Evolutionary conservation across 1,139 yeast species (phyloP).

Genomic region (Debaryomyces nepalensis): DNA sequence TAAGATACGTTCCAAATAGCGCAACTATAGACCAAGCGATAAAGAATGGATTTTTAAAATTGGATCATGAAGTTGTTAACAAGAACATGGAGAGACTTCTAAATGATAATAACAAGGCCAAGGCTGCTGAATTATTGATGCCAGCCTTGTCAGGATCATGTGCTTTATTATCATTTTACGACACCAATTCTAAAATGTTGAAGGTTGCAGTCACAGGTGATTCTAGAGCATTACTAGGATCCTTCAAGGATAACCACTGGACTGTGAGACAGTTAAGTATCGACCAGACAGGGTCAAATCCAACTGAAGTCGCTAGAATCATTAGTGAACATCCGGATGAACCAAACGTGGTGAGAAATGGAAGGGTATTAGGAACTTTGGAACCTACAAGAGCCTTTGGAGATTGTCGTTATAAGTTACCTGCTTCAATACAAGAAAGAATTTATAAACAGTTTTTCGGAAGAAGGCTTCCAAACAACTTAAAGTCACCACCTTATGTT

Average conservation of each 20-base stretch:
- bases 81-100: conserved; percentile 72
- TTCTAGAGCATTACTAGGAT: conserved; percentile 88
- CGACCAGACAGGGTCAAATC: conserved; percentile 95
- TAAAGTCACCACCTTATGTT: conserved; percentile 93
- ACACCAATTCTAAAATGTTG: conserved; percentile 68
- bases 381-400: conserved; percentile 98
- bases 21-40: conserved; percentile 81
- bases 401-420: conserved; percentile 89
- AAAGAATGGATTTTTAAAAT: conserved; percentile 74
- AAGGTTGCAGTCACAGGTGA: conserved; percentile 97
- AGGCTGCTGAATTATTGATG: conserved; percentile 76
- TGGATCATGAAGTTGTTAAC: conserved; percentile 87
- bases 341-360: conserved; percentile 79
- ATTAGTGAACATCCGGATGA: conserved; percentile 91
- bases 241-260: conserved; percentile 76
- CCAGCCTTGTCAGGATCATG: conserved; percentile 97
- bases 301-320: conserved; percentile 83
- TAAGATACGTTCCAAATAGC: conserved; percentile 61
- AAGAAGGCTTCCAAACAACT: conserved; percentile 74
- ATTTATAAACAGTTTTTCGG: conserved; percentile 83
- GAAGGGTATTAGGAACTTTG: conserved; percentile 90
- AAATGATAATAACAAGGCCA: conserved; percentile 59
- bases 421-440: conserved; percentile 71
- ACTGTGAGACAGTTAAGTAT: conserved; percentile 83
- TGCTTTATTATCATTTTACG: conserved; percentile 85